Evolutionary conservation across 2,329 filamentous ascomycete species (phyloP).

Genomic region (Penicillium psychrosexuale): DNA sequence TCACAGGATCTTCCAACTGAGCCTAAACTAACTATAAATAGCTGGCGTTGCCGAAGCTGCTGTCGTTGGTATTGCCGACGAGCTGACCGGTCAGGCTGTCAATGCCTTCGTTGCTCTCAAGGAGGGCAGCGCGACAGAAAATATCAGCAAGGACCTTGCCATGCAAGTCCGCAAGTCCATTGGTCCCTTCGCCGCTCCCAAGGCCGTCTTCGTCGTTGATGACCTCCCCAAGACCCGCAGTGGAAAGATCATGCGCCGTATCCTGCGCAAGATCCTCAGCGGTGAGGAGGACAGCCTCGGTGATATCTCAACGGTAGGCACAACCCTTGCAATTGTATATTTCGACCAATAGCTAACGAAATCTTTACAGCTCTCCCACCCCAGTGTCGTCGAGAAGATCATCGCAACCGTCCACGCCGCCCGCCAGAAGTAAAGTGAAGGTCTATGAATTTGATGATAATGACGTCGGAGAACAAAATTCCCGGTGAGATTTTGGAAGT

Average conservation of each 20-base stretch:
- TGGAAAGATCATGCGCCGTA: constrained; percentile 98
- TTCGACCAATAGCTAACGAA: constrained; percentile 7
- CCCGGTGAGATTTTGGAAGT: not conserved
- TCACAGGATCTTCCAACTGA: not conserved
- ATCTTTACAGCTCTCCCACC: constrained; percentile 71
- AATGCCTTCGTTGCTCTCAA: constrained; percentile 96
- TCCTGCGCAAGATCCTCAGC: constrained; percentile 93
- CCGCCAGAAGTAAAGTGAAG: constrained; percentile 33
- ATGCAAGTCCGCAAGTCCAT: constrained; percentile 96
- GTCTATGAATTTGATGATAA: constrained; percentile 21
- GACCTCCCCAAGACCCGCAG: constrained; percentile 96
- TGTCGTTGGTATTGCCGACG: constrained; percentile 88
- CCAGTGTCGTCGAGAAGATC: constrained; percentile 83
- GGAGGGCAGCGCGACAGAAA: constrained; percentile 72
- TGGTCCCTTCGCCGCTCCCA: constrained; percentile 93
- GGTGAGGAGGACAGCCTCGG: constrained; percentile 97
- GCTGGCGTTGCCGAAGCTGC: constrained; percentile 79
- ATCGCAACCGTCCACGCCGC: constrained; percentile 69
- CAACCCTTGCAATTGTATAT: not conserved
- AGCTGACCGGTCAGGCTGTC: constrained; percentile 94
- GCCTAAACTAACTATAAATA: constrained; percentile 22
- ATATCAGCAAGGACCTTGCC: constrained; percentile 87
- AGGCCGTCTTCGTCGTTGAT: constrained; percentile 84
- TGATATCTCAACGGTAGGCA: constrained; percentile 81
- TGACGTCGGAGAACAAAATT: constrained; percentile 19